These are phyloP conservation scores for Parathielavia appendiculata DNA, from an alignment of 495 filamentous ascomycete species.

Conservation along the genomic window DNA sequence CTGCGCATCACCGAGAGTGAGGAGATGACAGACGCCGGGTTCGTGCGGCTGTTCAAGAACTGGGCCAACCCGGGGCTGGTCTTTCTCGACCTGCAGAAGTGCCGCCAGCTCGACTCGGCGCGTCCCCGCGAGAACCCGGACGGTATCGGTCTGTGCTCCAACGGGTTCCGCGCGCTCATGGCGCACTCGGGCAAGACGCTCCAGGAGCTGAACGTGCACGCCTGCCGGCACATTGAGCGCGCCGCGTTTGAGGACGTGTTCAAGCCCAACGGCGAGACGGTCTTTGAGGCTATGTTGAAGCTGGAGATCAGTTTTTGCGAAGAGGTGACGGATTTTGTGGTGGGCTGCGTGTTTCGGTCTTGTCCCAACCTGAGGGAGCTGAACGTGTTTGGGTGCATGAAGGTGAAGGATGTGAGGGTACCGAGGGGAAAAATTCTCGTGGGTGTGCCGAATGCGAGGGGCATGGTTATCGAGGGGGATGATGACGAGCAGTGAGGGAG, in stretches of 20 bases:
- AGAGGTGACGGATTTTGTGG: conserved; percentile 65
- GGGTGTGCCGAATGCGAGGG: conserved; percentile 63
- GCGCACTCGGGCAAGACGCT: conserved; percentile 66
- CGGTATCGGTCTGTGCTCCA: conserved; percentile 62
- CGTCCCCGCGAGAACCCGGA: conserved; percentile 51
- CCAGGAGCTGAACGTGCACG: conserved; percentile 62
- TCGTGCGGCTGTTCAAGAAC: conserved; percentile 60
- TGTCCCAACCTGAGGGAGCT: conserved; percentile 69
- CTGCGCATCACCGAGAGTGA: conserved; percentile 73
- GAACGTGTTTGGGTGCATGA: conserved; percentile 81
- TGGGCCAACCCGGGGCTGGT: conserved; percentile 68
- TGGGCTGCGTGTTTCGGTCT: conserved; percentile 65
- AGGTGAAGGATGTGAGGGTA: conserved; percentile 63
- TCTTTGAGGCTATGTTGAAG: conserved; percentile 60
- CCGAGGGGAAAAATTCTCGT: conserved; percentile 71
- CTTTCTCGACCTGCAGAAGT: conserved; percentile 66
- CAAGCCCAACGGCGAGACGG: conserved; percentile 32
- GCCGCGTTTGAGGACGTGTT: conserved; percentile 69
- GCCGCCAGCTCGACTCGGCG: conserved; percentile 65
- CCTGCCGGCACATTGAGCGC: conserved; percentile 69
- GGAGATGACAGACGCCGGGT: conserved; percentile 65
- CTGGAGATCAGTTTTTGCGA: conserved; percentile 77
- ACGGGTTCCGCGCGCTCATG: conserved; percentile 76
- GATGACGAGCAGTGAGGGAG: conserved; percentile 16
- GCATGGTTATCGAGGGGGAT: conserved; percentile 50